Evolutionary conservation across 768 basidiomycete genomes (phyloP).

Genomic region (Vararia minispora): DNA sequence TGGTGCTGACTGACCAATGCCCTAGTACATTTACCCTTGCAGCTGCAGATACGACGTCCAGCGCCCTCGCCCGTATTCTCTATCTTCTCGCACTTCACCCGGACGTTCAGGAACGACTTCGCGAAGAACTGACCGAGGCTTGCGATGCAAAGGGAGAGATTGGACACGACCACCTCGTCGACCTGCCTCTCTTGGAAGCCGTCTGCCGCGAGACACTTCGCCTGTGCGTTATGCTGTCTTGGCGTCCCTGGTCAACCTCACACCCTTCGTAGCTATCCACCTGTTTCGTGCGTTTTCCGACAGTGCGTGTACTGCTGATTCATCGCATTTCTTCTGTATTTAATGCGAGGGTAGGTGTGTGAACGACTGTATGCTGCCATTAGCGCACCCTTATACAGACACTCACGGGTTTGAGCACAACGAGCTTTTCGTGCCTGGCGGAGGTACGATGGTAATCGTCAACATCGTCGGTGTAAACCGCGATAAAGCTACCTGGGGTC

Average conservation of each 20-base stretch:
- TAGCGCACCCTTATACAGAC: not conserved
- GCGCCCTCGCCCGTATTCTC: slow-evolving; percentile 2
- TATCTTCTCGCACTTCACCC: slow-evolving; percentile 15
- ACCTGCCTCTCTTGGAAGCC: slow-evolving; percentile 22
- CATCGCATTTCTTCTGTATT: no score
- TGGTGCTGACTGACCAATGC: not conserved
- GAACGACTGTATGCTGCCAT: not conserved
- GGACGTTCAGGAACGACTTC: slow-evolving; percentile 23
- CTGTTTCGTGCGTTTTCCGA: not conserved
- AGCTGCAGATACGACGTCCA: slow-evolving; percentile 9
- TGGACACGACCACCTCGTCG: slow-evolving; percentile 21
- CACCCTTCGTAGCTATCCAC: slow-evolving; percentile 1
- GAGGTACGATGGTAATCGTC: not conserved
- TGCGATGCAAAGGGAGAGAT: slow-evolving; percentile 13
- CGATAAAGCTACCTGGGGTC: not conserved
- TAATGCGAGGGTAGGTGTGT: not conserved
- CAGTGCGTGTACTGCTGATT: slow-evolving; percentile 3
- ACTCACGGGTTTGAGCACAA: not conserved
- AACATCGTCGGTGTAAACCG: not conserved
- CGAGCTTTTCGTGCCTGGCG: not conserved
- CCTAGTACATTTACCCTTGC: slow-evolving; percentile 9
- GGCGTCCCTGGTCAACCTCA: not conserved
- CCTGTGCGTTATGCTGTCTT: not conserved
- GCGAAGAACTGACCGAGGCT: slow-evolving; percentile 3
- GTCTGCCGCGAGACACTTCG: slow-evolving; percentile 7